phyloP scores from a whole-genome alignment of 768 basidiomycete genomes.

The Leccinum olivaceopallidum region DNA sequence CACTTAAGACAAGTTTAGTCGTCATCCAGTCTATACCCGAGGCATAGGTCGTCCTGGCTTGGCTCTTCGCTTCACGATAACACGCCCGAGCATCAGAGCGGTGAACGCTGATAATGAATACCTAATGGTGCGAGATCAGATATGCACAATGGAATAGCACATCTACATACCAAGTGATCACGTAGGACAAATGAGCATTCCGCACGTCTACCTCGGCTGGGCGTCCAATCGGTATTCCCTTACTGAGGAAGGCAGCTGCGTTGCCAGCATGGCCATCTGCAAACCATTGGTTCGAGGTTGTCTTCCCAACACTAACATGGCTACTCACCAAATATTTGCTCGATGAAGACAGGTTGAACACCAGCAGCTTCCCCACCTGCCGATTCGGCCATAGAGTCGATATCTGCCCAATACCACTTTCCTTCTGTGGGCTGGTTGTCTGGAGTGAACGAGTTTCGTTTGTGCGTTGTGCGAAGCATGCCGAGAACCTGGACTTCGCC shows the following conservation, averaged over 20 bases:
- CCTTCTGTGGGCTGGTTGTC: constrained; percentile 79
- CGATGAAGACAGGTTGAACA: constrained; percentile 66
- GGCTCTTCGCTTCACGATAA: constrained; percentile 56
- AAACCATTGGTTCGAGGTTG: constrained; percentile 8
- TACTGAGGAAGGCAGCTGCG: constrained; percentile 52
- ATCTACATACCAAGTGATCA: constrained; percentile 80
- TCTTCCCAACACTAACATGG: not conserved
- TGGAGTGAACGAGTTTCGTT: constrained; percentile 80
- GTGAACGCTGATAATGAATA: constrained; percentile 88
- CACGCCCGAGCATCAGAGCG: constrained; percentile 73
- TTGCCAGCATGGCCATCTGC: constrained; percentile 87
- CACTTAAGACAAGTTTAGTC: not conserved
- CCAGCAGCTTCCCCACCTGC: constrained; percentile 68
- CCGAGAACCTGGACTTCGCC: constrained; percentile 76
- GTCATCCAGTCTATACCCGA: constrained; percentile 35
- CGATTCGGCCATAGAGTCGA: constrained; percentile 76
- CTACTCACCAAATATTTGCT: constrained; percentile 83
- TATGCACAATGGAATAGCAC: constrained; percentile 1
- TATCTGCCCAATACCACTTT: constrained; percentile 86
- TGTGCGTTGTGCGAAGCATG: constrained; percentile 79
- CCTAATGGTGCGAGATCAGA: constrained; percentile 47
- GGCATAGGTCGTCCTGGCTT: constrained; percentile 56
- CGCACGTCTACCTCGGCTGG: constrained; percentile 81
- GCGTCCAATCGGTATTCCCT: constrained; percentile 86
- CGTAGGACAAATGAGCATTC: constrained; percentile 94